These are phyloP conservation scores for Suhomyces ambrosiae DNA, from an alignment of 1,139 yeast species.

Conservation along the genomic window DNA sequence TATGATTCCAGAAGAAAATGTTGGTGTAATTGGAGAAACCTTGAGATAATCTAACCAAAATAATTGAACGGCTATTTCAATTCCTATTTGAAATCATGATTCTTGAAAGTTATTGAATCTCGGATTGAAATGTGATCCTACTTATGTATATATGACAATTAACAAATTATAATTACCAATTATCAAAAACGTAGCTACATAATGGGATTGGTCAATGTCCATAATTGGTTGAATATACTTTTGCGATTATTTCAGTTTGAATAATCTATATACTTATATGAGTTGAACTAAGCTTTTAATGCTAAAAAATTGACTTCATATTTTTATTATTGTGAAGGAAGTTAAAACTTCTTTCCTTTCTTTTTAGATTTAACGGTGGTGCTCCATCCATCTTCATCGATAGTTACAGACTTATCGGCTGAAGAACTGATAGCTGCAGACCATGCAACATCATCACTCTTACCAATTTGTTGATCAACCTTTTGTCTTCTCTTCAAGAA, in stretches of 20 bases:
- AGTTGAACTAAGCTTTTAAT: no score
- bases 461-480: constrained; percentile 61
- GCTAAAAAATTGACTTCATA: background rate
- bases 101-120: no score
- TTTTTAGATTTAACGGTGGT: constrained; percentile 39
- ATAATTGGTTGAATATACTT: no score
- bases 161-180: no score
- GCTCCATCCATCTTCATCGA: constrained; percentile 78
- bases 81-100: background rate
- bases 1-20: constrained; percentile 58
- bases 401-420: constrained; percentile 48
- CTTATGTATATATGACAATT: background rate
- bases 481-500: constrained; percentile 75
- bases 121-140: no score
- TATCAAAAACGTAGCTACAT: no score
- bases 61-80: background rate
- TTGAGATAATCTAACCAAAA: background rate
- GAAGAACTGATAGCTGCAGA: constrained; percentile 58
- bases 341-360: constrained; percentile 27
- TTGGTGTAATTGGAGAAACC: constrained; percentile 21
- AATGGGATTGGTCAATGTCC: no score
- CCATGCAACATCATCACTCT: constrained; percentile 60
- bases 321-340: no score
- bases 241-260: no score
- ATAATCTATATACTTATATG: no score